phyloP scores from a whole-genome alignment of 257 asterid species.

The Scutellaria baicalensis region DNA sequence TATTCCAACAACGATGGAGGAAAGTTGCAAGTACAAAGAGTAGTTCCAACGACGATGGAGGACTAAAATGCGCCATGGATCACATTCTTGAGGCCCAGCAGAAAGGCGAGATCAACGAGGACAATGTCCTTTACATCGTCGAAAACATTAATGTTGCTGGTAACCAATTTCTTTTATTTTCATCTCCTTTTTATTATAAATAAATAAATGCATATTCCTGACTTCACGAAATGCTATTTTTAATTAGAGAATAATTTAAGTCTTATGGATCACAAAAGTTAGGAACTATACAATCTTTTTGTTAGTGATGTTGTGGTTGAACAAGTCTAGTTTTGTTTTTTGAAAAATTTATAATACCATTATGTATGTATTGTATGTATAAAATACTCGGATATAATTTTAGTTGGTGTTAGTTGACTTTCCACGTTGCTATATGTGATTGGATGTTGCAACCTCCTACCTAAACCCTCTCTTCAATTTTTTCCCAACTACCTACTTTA shows the following conservation, averaged over 20 bases:
- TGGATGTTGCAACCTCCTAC: not conserved
- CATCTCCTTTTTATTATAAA: too few species aligned
- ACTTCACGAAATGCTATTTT: too few species aligned
- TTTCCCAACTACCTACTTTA: not conserved
- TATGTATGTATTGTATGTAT: too few species aligned
- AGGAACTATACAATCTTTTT: too few species aligned
- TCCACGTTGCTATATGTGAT: not conserved
- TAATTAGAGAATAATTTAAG: too few species aligned
- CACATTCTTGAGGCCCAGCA: conserved; percentile 80
- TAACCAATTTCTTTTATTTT: conserved; percentile 5
- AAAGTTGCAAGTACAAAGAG: conserved; percentile 47
- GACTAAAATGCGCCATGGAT: conserved; percentile 72
- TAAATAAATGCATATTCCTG: too few species aligned
- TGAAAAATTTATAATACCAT: too few species aligned
- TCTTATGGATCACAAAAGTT: too few species aligned
- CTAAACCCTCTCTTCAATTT: not conserved
- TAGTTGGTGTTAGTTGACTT: conserved; percentile 4
- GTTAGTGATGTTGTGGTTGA: too few species aligned
- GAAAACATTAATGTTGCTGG: conserved; percentile 95
- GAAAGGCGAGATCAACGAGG: conserved; percentile 90
- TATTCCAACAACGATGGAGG: too few species aligned
- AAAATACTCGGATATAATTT: too few species aligned
- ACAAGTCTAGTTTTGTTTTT: too few species aligned
- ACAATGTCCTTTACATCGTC: conserved; percentile 80
- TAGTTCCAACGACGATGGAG: conserved; percentile 24